These are phyloP conservation scores for Pleurotus ostreatus DNA, from an alignment of 768 basidiomycete genomes.

Conservation along the genomic window DNA sequence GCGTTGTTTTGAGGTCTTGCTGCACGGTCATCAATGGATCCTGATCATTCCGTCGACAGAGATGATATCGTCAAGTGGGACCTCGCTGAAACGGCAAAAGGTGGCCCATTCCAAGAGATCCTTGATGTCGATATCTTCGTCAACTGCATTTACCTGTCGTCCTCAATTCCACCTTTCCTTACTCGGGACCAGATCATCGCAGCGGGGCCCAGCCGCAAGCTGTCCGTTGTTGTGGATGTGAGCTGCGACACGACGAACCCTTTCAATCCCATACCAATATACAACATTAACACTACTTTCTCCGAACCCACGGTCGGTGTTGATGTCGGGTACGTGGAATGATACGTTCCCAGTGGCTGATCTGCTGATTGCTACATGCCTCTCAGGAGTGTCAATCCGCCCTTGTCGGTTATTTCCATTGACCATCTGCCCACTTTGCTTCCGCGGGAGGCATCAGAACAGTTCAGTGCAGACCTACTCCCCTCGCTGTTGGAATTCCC, in stretches of 20 bases:
- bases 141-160: slow-evolving; percentile 98
- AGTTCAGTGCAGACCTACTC: slow-evolving; percentile 85
- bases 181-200: slow-evolving; percentile 64
- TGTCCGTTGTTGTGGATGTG: slow-evolving; percentile 91
- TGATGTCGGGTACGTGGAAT: slow-evolving; percentile 62
- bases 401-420: slow-evolving; percentile 86
- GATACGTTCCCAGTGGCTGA: neutral
- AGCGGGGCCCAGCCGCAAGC: slow-evolving; percentile 62
- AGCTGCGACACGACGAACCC: slow-evolving; percentile 99
- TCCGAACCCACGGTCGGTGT: slow-evolving; percentile 87
- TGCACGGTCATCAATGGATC: no score
- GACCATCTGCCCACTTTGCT: slow-evolving; percentile 95
- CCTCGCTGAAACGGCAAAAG: slow-evolving; percentile 92
- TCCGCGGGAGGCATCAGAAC: slow-evolving; percentile 94
- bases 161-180: slow-evolving; percentile 80
- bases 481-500: slow-evolving; percentile 85
- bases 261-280: slow-evolving; percentile 96
- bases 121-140: slow-evolving; percentile 96
- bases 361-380: slow-evolving; percentile 3
- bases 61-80: slow-evolving; percentile 98
- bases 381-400: slow-evolving; percentile 55
- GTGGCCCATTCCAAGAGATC: slow-evolving; percentile 94
- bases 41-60: slow-evolving; percentile 34
- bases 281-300: slow-evolving; percentile 91
- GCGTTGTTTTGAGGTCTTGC: slow-evolving; percentile 20